A percentile compares a stretch with the other conserved stretches of the same genome.
These are phyloP conservation scores for Trichocomaceae sp. DNA, from an alignment of 2,329 filamentous ascomycete species.

Conservation along the genomic window DNA sequence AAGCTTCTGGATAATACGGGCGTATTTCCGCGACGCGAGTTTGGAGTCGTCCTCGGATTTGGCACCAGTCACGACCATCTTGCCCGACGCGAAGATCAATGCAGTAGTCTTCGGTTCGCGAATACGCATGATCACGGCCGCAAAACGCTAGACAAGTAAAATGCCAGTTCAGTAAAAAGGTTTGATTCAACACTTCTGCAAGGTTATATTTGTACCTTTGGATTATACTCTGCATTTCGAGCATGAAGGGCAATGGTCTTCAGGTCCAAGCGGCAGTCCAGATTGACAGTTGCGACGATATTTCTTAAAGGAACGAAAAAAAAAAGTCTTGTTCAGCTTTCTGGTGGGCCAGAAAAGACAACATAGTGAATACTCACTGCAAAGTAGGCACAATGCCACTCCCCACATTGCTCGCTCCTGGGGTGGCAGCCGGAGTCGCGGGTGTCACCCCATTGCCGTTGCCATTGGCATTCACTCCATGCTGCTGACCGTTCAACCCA, in stretches of 20 bases:
- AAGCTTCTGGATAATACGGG: constrained; percentile 98
- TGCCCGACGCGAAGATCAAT: constrained; percentile 94
- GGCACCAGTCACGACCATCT: constrained; percentile 98
- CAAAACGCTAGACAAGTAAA: constrained; percentile 71
- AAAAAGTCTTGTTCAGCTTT: constrained; percentile 42
- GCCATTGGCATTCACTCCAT: constrained; percentile 55
- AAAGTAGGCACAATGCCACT: constrained; percentile 88
- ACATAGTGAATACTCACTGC: constrained; percentile 74
- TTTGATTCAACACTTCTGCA: constrained; percentile 18
- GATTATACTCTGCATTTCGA: constrained; percentile 97
- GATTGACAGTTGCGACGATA: constrained; percentile 97
- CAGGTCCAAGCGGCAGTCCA: constrained; percentile 92
- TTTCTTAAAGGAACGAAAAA: constrained; percentile 59
- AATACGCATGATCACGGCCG: constrained; percentile 98
- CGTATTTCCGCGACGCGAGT: constrained; percentile 93
- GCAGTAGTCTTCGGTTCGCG: constrained; percentile 98
- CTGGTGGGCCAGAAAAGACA: constrained; percentile 40
- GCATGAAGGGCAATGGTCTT: constrained; percentile 99
- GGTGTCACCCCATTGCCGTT: constrained; percentile 76
- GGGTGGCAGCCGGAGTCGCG: constrained; percentile 85
- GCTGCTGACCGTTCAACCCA: constrained; percentile 48
- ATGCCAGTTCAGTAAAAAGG: constrained; percentile 39
- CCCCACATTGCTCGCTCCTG: constrained; percentile 71
- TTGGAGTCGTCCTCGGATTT: constrained; percentile 98
- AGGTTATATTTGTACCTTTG: constrained; percentile 63